A percentile compares a stretch with the other conserved stretches of the same genome.
Evolutionary conservation across 768 basidiomycete genomes (phyloP).

Genomic region (Suillus paluster): DNA sequence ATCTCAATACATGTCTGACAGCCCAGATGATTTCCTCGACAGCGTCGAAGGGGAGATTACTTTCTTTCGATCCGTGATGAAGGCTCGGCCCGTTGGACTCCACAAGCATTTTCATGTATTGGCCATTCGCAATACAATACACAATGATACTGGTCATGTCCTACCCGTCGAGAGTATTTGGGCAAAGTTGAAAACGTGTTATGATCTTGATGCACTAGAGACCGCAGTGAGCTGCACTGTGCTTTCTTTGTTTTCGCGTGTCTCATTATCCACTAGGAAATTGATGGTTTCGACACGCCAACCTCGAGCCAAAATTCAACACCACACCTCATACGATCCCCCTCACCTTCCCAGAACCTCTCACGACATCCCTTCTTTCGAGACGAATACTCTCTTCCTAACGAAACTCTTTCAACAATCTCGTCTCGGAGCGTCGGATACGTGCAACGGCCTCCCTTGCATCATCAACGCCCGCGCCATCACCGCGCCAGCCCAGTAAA

Average conservation of each 20-base stretch:
- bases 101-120: conserved; percentile 85
- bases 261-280: conserved; percentile 39
- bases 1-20: conserved; percentile 16
- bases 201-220: conserved; percentile 78
- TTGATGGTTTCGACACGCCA: conserved; percentile 51
- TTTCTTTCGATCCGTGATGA: conserved; percentile 83
- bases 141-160: conserved; percentile 66
- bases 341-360: conserved; percentile 72
- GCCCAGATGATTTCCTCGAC: conserved; percentile 55
- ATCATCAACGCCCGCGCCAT: conserved; percentile 60
- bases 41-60: conserved; percentile 83
- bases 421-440: conserved; percentile 66
- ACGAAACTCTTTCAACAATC: conserved; percentile 60
- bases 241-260: conserved; percentile 7
- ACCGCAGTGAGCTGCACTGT: conserved; percentile 53
- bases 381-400: conserved; percentile 65
- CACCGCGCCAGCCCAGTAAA: conserved; percentile 44
- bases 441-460: conserved; percentile 61
- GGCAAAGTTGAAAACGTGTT: conserved; percentile 72
- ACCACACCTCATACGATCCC: conserved; percentile 61
- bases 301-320: conserved; percentile 43
- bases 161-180: conserved; percentile 71
- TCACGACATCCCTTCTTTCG: conserved; percentile 73
- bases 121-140: conserved; percentile 71
- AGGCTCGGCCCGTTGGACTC: conserved; percentile 80